Evolutionary conservation across 148 eudicot species (phyloP), one percentile per base, ranked within the genome.

Genomic region (Rhododendron ferrugineum): DNA sequence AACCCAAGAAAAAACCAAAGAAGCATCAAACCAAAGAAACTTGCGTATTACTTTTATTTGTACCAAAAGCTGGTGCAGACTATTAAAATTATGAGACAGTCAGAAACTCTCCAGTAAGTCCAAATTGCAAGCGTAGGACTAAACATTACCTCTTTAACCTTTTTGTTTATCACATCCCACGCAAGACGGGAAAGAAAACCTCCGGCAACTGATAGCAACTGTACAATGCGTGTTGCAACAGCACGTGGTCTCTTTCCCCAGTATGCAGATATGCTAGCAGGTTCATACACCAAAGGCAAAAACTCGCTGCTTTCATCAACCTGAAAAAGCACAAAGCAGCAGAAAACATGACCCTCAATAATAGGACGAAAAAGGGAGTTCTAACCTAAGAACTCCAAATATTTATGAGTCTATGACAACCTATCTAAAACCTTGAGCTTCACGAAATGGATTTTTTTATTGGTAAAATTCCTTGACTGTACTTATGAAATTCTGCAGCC

Each of bases 171-270:
- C 26, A 95, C 88, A 88, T 97, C 99, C 94, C 92, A 88, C 64
- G 88, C 91, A 87, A 97, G 85, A 81, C 92, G 92, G 64, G 99
- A 97, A 52, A 97, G 95, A 88, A 97, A 97, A n/a, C 99, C 98
- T 89, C 99, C 98, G 52, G 98, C 96, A 88, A 97, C 99, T 82
- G 99, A 95, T 81, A 91, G 83, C 85, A 97, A 90, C 87, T 97
- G 99, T 44, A 93, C 85, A 87, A 93, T 86, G 49, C 99, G 98
- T 20, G 99, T 94, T 9, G 92, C 95, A 85, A 97, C 98, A 85
- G 98, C 94, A 70, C 96, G 95, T 86, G 99, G 99, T 56, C 99
- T 93, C 87, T 92, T 94, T n/a, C 99, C 99, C 99, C 99, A 97
- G 83, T 97, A 97, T 30, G 93, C 87, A 66, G 96, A 88, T 80